These are phyloP conservation scores for Epichloe elymi DNA, from an alignment of 2,329 filamentous ascomycete species.

Conservation along the genomic window DNA sequence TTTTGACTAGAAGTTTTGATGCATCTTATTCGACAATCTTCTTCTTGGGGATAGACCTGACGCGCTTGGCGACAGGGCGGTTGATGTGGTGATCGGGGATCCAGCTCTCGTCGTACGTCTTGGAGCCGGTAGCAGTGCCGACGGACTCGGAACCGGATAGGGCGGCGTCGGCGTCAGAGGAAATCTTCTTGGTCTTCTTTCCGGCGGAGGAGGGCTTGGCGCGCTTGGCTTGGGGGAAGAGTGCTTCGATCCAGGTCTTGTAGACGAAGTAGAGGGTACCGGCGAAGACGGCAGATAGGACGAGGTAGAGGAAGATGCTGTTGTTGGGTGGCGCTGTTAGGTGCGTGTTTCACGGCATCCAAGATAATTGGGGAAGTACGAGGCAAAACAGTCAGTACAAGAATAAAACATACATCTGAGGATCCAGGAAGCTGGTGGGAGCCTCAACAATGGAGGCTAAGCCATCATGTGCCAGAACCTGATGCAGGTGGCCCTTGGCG, in stretches of 20 bases:
- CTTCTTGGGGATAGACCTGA: constrained; percentile 45
- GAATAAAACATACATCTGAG: constrained; percentile 63
- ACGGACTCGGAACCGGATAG: constrained; percentile 60
- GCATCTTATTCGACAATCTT: constrained; percentile 18
- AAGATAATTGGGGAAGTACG: no score
- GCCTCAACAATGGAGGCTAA: constrained; percentile 80
- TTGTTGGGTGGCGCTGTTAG: neutral
- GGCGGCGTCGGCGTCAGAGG: constrained; percentile 42
- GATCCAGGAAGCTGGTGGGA: constrained; percentile 83
- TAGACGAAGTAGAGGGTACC: constrained; percentile 93
- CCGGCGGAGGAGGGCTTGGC: constrained; percentile 31
- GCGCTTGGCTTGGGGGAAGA: constrained; percentile 85
- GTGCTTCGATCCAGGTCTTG: constrained; percentile 90
- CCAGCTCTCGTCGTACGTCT: constrained; percentile 84
- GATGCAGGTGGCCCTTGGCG: constrained; percentile 55
- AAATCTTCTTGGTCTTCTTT: constrained; percentile 53
- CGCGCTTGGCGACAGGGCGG: constrained; percentile 59
- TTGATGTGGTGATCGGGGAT: constrained; percentile 84
- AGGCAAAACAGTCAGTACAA: neutral
- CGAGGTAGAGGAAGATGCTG: constrained; percentile 94
- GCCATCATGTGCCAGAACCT: constrained; percentile 67
- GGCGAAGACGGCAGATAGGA: constrained; percentile 66
- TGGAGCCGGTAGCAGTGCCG: constrained; percentile 53
- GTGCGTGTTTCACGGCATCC: neutral
- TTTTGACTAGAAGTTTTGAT: neutral